Percentiles rank a stretch among this genome's conserved stretches.
phyloP scores from a whole-genome alignment of 495 filamentous ascomycete genomes.

The Aspergillus baeticus region DNA sequence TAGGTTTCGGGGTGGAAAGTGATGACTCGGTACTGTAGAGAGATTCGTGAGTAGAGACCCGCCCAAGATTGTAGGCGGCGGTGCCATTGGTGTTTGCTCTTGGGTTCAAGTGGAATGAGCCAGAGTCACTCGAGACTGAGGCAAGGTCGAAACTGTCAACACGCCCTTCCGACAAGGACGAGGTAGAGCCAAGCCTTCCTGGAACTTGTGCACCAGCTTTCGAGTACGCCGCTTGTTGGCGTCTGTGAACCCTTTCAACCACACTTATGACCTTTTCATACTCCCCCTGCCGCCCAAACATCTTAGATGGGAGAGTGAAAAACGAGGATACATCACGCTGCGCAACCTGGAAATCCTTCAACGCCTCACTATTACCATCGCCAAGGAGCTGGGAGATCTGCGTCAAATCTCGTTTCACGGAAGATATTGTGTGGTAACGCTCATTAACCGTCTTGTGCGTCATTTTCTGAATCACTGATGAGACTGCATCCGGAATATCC shows the following conservation, averaged over 20 bases:
- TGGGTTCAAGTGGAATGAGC: slow-evolving; percentile 48
- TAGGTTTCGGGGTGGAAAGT: slow-evolving; percentile 29
- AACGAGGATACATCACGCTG: slow-evolving; percentile 80
- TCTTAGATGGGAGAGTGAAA: slow-evolving; percentile 75
- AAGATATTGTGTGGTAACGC: slow-evolving; percentile 79
- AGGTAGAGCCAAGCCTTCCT: slow-evolving; percentile 52
- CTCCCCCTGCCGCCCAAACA: slow-evolving; percentile 76
- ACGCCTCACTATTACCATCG: slow-evolving; percentile 66
- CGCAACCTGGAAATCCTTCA: slow-evolving; percentile 70
- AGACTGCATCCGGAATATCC: slow-evolving; percentile 78
- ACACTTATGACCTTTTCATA: slow-evolving; percentile 65
- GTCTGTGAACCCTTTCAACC: slow-evolving; percentile 67
- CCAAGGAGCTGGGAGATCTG: slow-evolving; percentile 68
- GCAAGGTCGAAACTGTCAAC: slow-evolving; percentile 51
- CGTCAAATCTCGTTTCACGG: slow-evolving; percentile 72
- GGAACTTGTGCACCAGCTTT: slow-evolving; percentile 38
- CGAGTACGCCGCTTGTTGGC: slow-evolving; percentile 52
- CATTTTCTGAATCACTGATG: slow-evolving; percentile 83
- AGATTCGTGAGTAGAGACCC: slow-evolving; percentile 38
- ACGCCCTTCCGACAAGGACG: slow-evolving; percentile 55
- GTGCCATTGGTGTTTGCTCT: slow-evolving; percentile 38
- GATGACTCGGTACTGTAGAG: slow-evolving; percentile 35
- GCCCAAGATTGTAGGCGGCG: slow-evolving; percentile 29
- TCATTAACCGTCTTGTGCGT: slow-evolving; percentile 81
- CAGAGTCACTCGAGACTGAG: slow-evolving; percentile 53